These are phyloP conservation scores for Plectranthus barbatus DNA, from an alignment of 257 asterid genomes.

Conservation along the genomic window DNA sequence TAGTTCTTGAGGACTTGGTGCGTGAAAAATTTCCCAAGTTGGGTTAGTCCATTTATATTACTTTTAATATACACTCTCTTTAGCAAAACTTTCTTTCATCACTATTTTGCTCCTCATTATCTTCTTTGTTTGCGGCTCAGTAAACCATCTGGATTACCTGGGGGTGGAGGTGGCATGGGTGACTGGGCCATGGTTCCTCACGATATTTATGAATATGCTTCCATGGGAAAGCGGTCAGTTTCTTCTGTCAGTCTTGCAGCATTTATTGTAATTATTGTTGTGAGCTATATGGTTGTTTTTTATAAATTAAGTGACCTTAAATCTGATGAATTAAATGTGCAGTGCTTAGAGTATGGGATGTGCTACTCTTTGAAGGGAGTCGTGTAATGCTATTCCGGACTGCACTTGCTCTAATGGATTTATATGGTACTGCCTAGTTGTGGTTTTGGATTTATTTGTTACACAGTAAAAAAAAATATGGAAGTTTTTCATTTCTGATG, in stretches of 20 bases:
- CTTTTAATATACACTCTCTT: slow-evolving; percentile 1
- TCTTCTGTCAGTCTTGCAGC: slow-evolving; percentile 8
- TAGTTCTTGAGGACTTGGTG: slow-evolving; percentile 91
- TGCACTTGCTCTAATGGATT: slow-evolving; percentile 76
- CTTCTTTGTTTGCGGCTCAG: slow-evolving; percentile 40
- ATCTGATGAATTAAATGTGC: slow-evolving; percentile 17
- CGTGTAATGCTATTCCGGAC: slow-evolving; percentile 92
- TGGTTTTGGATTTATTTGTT: slow-evolving; percentile 5
- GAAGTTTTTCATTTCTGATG: neutral
- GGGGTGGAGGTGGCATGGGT: slow-evolving; percentile 99
- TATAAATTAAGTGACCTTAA: neutral
- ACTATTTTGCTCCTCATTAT: slow-evolving; percentile 17
- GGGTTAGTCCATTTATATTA: slow-evolving; percentile 34
- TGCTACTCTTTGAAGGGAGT: slow-evolving; percentile 84
- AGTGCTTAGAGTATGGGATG: slow-evolving; percentile 96
- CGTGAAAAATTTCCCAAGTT: slow-evolving; percentile 78
- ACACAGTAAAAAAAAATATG: neutral
- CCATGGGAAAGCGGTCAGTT: slow-evolving; percentile 97
- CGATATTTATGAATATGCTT: slow-evolving; percentile 91
- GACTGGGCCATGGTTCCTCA: slow-evolving; percentile 90
- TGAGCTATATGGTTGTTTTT: neutral
- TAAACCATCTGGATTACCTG: slow-evolving; percentile 88
- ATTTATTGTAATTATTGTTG: neutral
- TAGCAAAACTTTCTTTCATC: neutral
- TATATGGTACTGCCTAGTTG: slow-evolving; percentile 57